These are phyloP conservation scores for Globisporangium heterothallicum DNA, from an alignment of 352 stramenopile genomes.

Conservation along the genomic window DNA sequence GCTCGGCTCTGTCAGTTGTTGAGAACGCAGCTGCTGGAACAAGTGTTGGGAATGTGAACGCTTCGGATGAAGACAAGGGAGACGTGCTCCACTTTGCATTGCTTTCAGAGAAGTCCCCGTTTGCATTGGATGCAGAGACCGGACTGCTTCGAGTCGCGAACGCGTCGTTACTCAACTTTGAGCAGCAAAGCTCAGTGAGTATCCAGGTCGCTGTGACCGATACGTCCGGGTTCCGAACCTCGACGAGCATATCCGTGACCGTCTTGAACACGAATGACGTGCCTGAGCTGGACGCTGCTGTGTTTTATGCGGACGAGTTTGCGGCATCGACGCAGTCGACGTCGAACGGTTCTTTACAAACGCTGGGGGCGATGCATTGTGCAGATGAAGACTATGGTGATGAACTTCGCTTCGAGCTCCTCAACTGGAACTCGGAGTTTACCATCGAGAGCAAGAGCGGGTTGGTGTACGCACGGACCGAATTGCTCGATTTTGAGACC, in stretches of 20 bases:
- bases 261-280: conserved; percentile 5
- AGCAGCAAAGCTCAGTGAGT: conserved; percentile 1
- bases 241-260: neutral
- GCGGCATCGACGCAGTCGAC: neutral
- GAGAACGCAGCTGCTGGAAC: conserved; percentile 19
- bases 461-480: conserved; percentile 30
- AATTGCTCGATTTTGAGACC: conserved; percentile 42
- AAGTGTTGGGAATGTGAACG: conserved; percentile 14
- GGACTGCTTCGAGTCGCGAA: conserved; percentile 2
- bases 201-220: conserved; percentile 4
- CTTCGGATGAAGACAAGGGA: conserved; percentile 18
- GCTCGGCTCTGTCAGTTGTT: conserved; percentile 11
- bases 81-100: conserved; percentile 22
- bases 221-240: neutral
- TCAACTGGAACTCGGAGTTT: conserved; percentile 18
- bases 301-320: conserved; percentile 2
- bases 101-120: neutral
- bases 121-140: neutral
- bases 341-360: conserved; percentile 12
- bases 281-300: neutral
- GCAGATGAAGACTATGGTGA: conserved; percentile 39
- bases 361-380: conserved; percentile 35
- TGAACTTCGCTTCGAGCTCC: conserved; percentile 26
- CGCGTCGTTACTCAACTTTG: conserved; percentile 3
- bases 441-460: conserved; percentile 36